Base-by-base conservation (phyloP, 345 rosid genomes). In the Carallia brachiata region DNA sequence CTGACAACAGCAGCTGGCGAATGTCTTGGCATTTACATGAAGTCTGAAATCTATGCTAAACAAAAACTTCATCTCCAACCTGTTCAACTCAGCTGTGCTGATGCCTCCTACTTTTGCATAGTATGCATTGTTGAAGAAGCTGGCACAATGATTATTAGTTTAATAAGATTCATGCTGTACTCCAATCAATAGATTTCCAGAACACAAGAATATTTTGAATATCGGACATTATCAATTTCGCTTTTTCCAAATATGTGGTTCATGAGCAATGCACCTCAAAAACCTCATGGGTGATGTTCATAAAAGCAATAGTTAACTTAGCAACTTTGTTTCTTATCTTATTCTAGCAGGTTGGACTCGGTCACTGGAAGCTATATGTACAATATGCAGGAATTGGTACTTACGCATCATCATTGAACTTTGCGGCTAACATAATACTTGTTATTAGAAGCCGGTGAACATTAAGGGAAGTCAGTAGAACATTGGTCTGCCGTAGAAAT, bases 41-140 rank as follows among this genome's bases (percentile, higher is more conserved):
- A 94, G 91, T 77, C 89, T 84, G 83, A 94, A 94, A 82, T 91
- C 91, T 70, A 94, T 77, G 47, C 82, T 74, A 75, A 94, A 89
- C 79, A 94, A 81, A 64, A 94, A 73, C 70, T 86, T 84, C 93
- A 89, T 80, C 84, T 94, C 98, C 90, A 94, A 72, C 72, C 79
- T 78, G 81, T 94, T 94, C 61, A 94, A 72, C 81, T 94, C 95
- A 32, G 78, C 74, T 1, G 96, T 94, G 84, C 84, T 88, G 68
- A 91, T 81, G 66, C 98, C 98, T 40, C 98, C 97, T 4, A 94
- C 97, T 81, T 82, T 90, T 6, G 98, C 98, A 28, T 89, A 94
- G 84, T 84, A 88, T 4, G 97, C 95, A 68, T 94, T 94, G 75
- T 89, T 91, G 75, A 81, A 94, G 86, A 82, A 91, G 70, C 98